These are phyloP conservation scores for Phytophthora cryptogea DNA, from an alignment of 352 stramenopile species.

Conservation along the genomic window DNA sequence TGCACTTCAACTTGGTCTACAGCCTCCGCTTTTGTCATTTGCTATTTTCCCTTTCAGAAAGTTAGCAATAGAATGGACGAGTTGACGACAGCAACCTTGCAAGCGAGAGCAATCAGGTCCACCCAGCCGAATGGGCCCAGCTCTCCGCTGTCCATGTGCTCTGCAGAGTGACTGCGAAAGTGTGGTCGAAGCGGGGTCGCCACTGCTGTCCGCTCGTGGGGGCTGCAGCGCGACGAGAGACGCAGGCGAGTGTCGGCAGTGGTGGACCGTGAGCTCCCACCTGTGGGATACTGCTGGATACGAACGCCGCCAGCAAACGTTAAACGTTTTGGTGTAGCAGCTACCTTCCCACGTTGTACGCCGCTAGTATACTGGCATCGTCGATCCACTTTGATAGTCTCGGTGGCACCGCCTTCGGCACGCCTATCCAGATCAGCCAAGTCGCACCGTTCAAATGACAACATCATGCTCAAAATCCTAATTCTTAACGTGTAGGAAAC, in stretches of 20 bases:
- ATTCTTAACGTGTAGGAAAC: background rate
- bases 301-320: background rate
- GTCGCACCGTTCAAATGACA: background rate
- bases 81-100: background rate
- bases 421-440: conserved; percentile 15
- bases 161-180: conserved; percentile 21
- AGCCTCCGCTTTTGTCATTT: no score
- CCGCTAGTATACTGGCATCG: background rate
- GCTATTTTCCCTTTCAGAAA: no score
- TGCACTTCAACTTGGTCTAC: no score
- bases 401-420: conserved; percentile 4
- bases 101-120: conserved; percentile 1
- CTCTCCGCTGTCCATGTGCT: conserved; percentile 27
- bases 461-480: background rate
- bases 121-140: conserved; percentile 14
- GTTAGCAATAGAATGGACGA: background rate
- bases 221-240: background rate
- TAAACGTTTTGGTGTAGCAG: background rate
- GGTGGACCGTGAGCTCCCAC: conserved; percentile 19
- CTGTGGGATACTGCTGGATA: background rate
- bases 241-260: conserved; percentile 1
- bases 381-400: conserved; percentile 13
- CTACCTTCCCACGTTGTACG: background rate
- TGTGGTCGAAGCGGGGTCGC: background rate
- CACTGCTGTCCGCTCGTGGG: conserved; percentile 14